Conservation (phyloP, 768 basidiomycete species). For the Cystofilobasidium ferigula region DNA sequence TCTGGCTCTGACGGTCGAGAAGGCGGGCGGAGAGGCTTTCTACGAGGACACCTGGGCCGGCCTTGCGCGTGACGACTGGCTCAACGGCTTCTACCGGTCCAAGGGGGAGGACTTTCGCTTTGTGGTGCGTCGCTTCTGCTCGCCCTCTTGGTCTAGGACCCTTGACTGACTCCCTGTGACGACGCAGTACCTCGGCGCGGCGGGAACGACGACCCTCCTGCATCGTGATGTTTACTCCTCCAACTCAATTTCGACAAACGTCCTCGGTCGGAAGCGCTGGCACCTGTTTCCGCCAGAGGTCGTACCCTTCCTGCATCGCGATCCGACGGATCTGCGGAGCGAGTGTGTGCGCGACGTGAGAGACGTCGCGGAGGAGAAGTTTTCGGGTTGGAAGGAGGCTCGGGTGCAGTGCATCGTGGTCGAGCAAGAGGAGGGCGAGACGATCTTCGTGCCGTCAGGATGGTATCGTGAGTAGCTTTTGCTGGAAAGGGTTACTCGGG, state of each 20-base stretch:
- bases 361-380: conserved; percentile 27
- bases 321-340: conserved; percentile 21
- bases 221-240: conserved; percentile 39
- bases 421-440: conserved; percentile 33
- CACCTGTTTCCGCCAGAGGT: conserved; percentile 35
- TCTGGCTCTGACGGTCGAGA: conserved; percentile 32
- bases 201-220: conserved; percentile 35
- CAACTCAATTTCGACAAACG: conserved; percentile 38
- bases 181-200: conserved; percentile 35
- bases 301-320: conserved; percentile 15
- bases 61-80: conserved; percentile 31
- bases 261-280: conserved; percentile 37
- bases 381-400: conserved; percentile 17
- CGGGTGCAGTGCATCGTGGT: conserved; percentile 32
- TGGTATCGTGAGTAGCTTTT: conserved; percentile 39
- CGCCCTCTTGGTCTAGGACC: too few species aligned
- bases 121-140: conserved; percentile 1
- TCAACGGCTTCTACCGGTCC: conserved; percentile 7
- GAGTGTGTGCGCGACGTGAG: conserved; percentile 34
- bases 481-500: conserved; percentile 30
- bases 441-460: conserved; percentile 38
- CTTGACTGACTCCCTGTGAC: too few species aligned
- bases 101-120: conserved; percentile 8
- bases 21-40: conserved; percentile 30
- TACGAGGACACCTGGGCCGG: conserved; percentile 33